These are phyloP conservation scores for Flaveria floridana DNA, from an alignment of 140 eudicot genomes.

Conservation along the genomic window DNA sequence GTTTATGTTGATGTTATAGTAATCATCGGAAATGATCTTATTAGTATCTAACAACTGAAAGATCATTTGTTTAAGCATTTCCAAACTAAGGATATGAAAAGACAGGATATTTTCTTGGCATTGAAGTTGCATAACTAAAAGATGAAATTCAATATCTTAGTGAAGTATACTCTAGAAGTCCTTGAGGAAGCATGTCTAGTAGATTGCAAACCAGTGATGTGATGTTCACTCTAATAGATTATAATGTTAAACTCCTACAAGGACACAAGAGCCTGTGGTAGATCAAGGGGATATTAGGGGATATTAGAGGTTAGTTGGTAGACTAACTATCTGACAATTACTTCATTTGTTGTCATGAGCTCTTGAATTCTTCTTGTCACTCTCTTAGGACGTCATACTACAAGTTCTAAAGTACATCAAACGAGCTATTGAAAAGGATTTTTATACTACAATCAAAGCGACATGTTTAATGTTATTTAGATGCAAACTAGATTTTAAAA, in stretches of 20 bases:
- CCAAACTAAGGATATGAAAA: not conserved
- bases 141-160: not conserved
- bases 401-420: not conserved
- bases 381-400: not conserved
- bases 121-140: not conserved
- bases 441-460: too few species aligned
- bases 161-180: not conserved
- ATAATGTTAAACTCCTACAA: not conserved
- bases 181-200: not conserved
- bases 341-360: not conserved
- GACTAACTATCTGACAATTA: not conserved
- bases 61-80: not conserved
- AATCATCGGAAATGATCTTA: not conserved
- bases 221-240: not conserved
- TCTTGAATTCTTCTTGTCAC: not conserved
- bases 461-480: too few species aligned
- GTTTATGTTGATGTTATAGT: not conserved
- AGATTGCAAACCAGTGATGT: not conserved
- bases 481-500: too few species aligned
- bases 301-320: not conserved
- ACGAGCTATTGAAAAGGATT: not conserved
- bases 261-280: not conserved
- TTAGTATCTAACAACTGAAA: constrained; percentile 7
- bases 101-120: not conserved
- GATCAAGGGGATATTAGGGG: not conserved